phyloP scores from a whole-genome alignment of 306 rosid genomes.

The Vigna radiata region DNA sequence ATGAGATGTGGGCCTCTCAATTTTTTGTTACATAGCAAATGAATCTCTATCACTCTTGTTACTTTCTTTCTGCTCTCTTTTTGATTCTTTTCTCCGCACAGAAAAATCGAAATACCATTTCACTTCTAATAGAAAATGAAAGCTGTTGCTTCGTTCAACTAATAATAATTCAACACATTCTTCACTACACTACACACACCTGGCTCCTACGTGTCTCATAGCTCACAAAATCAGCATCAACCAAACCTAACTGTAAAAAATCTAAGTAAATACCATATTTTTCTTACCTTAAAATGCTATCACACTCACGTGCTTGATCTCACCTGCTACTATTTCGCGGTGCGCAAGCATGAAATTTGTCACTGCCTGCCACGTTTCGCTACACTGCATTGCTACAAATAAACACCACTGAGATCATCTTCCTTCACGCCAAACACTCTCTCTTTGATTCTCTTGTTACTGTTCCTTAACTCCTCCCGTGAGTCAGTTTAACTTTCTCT shows the following conservation, averaged over 20 bases:
- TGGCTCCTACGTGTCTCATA: not conserved
- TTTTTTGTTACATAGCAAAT: not conserved
- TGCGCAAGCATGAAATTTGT: not conserved
- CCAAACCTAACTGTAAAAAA: not conserved
- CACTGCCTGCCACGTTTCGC: not conserved
- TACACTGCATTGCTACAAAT: not conserved
- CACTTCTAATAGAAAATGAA: not conserved
- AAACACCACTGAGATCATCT: too few relatives aligned
- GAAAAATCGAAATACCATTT: not conserved
- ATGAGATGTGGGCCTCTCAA: not conserved
- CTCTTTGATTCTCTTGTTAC: too few relatives aligned
- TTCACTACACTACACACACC: slow-evolving; percentile 19
- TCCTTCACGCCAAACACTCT: too few relatives aligned
- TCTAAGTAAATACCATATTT: too few relatives aligned
- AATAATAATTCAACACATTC: slow-evolving; percentile 18
- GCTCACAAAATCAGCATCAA: not conserved
- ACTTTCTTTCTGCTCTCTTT: not conserved
- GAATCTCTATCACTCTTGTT: not conserved
- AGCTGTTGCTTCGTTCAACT: slow-evolving; percentile 28
- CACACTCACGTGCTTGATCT: not conserved
- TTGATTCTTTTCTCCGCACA: not conserved
- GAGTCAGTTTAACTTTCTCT: not conserved
- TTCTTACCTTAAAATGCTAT: too few relatives aligned
- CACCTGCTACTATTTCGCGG: not conserved
- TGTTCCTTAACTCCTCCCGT: not conserved